Percentiles rank a stretch among this genome's conserved stretches.
phyloP scores from a whole-genome alignment of 352 stramenopile species.

The Elongisporangium undulatum region DNA sequence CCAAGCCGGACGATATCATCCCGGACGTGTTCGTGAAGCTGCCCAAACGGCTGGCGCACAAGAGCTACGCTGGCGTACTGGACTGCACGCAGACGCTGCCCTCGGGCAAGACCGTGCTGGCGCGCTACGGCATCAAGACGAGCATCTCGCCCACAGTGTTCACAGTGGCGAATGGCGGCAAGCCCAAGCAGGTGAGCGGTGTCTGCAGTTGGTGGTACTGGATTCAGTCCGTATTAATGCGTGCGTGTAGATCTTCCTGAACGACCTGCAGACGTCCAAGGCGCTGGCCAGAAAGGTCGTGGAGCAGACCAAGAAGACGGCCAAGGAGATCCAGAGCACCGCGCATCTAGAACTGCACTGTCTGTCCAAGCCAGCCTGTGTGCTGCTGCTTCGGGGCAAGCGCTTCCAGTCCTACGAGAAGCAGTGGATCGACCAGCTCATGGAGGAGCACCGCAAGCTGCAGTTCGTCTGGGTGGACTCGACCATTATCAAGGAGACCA shows the following conservation, averaged over 20 bases:
- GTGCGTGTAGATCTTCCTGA: conserved; percentile 65
- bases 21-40: conserved; percentile 71
- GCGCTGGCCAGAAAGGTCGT: conserved; percentile 59
- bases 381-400: conserved; percentile 58
- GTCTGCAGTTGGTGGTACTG: neutral
- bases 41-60: conserved; percentile 43
- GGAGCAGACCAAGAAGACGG: conserved; percentile 43
- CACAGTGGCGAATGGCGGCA: conserved; percentile 72
- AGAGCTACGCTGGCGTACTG: conserved; percentile 61
- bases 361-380: conserved; percentile 52
- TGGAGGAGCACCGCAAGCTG: conserved; percentile 49
- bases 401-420: conserved; percentile 61
- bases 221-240: too few species aligned
- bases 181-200: conserved; percentile 62
- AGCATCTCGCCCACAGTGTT: conserved; percentile 72
- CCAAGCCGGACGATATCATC: conserved; percentile 57
- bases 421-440: conserved; percentile 64
- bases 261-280: conserved; percentile 53
- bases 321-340: conserved; percentile 60
- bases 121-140: conserved; percentile 54
- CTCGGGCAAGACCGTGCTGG: conserved; percentile 52
- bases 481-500: conserved; percentile 55
- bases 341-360: conserved; percentile 63
- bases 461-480: conserved; percentile 73
- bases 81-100: conserved; percentile 66